phyloP scores from a whole-genome alignment of 208 protist genomes.

The Jaenimonas drosophilae region DNA sequence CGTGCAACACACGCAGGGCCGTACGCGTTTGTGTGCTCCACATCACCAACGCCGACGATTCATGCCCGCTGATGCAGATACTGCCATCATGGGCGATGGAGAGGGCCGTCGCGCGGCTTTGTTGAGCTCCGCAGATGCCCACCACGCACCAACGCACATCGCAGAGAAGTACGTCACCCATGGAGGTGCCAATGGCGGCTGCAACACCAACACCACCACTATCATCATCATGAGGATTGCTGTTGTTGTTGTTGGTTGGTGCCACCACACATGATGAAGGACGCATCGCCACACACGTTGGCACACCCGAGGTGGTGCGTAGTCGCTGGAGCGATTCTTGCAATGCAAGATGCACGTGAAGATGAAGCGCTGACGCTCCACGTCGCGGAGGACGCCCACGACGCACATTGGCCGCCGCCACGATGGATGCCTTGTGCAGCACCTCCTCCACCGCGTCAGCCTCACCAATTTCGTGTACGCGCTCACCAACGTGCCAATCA shows the following conservation, averaged over 20 bases:
- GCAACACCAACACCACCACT: constrained; percentile 8
- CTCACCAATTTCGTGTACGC: neutral
- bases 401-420: no score
- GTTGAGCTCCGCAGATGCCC: constrained; percentile 14
- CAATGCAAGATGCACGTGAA: constrained; percentile 52
- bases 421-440: constrained; percentile 28
- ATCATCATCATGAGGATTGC: no score
- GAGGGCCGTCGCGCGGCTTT: constrained; percentile 16
- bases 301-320: constrained; percentile 21
- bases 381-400: constrained; percentile 6
- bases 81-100: constrained; percentile 11
- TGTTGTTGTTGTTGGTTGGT: no score
- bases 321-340: constrained; percentile 15
- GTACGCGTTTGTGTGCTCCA: no score
- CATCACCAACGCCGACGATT: constrained; percentile 11
- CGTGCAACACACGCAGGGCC: no score
- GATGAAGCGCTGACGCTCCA: no score
- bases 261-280: no score
- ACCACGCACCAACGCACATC: constrained; percentile 16
- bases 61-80: constrained; percentile 13
- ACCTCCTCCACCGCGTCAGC: constrained; percentile 20
- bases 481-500: constrained; percentile 16
- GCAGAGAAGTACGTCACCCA: constrained; percentile 49
- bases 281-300: constrained; percentile 27
- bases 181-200: constrained; percentile 39